These are phyloP conservation scores for Trichoderma afroharzianum DNA, from an alignment of 2,329 filamentous ascomycete genomes.

Conservation along the genomic window DNA sequence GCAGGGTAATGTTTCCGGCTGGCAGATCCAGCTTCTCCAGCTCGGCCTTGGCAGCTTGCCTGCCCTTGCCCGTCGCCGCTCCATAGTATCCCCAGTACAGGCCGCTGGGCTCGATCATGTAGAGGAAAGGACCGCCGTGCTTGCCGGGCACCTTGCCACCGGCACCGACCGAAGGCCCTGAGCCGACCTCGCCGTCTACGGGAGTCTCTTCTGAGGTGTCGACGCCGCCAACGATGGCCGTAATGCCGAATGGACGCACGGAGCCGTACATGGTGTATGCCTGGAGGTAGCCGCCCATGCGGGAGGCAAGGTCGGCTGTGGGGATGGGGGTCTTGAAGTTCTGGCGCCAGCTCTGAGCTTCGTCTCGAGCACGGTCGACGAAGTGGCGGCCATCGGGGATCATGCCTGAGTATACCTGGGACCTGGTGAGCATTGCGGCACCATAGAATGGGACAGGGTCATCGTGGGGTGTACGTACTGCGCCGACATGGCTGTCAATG, in stretches of 20 bases:
- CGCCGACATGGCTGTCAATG: slow-evolving; percentile 87
- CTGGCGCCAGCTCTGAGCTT: slow-evolving; percentile 85
- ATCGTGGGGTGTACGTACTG: slow-evolving; percentile 60
- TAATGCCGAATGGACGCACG: slow-evolving; percentile 94
- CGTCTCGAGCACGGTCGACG: slow-evolving; percentile 87
- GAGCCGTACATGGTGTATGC: slow-evolving; percentile 97
- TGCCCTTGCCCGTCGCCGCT: slow-evolving; percentile 92
- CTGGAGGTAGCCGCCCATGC: slow-evolving; percentile 95
- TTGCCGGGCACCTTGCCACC: slow-evolving; percentile 75
- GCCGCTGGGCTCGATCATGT: slow-evolving; percentile 98
- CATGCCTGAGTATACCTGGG: slow-evolving; percentile 89
- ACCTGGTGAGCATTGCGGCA: slow-evolving; percentile 6
- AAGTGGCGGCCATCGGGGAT: slow-evolving; percentile 95
- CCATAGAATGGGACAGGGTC: neutral
- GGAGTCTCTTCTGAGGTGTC: slow-evolving; percentile 82
- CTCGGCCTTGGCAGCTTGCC: slow-evolving; percentile 96
- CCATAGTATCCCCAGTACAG: slow-evolving; percentile 99
- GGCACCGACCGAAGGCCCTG: slow-evolving; percentile 71
- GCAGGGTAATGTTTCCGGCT: slow-evolving; percentile 70
- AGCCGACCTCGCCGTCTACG: slow-evolving; percentile 87
- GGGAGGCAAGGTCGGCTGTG: slow-evolving; percentile 79
- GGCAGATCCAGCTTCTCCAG: slow-evolving; percentile 93
- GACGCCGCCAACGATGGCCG: slow-evolving; percentile 88
- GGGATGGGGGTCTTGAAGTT: slow-evolving; percentile 95
- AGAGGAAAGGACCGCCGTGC: slow-evolving; percentile 86